A percentile compares a stretch with the other conserved stretches of the same genome.
These are phyloP conservation scores for Cryptococcus sp. DNA, from an alignment of 1,284 basidiomycete genomes.

Conservation along the genomic window DNA sequence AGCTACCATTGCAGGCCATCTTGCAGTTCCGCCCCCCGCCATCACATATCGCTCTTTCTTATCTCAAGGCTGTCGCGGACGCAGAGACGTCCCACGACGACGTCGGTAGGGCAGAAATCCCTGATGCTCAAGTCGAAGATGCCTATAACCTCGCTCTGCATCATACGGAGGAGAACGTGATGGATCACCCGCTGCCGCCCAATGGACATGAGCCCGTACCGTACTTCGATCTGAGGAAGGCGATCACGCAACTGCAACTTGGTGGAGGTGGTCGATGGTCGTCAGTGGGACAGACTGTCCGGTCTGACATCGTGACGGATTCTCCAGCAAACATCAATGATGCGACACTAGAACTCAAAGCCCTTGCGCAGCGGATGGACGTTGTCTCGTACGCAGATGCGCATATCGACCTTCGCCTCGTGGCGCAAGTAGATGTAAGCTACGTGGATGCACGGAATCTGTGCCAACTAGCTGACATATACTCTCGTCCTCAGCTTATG, in stretches of 20 bases:
- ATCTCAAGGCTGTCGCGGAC: constrained; percentile 66
- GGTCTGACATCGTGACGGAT: not conserved
- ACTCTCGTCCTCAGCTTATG: constrained; percentile 39
- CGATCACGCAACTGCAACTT: constrained; percentile 64
- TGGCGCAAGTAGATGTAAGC: constrained; percentile 58
- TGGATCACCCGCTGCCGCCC: constrained; percentile 53
- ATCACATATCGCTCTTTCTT: constrained; percentile 64
- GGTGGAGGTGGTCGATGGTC: constrained; percentile 20
- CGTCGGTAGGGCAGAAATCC: not conserved
- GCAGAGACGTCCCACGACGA: not conserved
- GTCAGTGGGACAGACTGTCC: too few relatives aligned
- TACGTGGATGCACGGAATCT: too few relatives aligned
- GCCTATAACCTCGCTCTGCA: constrained; percentile 5
- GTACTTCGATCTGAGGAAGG: constrained; percentile 62
- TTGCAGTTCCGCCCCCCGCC: constrained; percentile 68
- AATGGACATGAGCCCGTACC: constrained; percentile 51
- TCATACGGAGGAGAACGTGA: constrained; percentile 17
- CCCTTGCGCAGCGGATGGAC: constrained; percentile 24
- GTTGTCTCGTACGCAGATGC: constrained; percentile 59
- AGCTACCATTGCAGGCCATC: constrained; percentile 75
- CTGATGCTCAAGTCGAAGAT: constrained; percentile 9
- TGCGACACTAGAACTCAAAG: constrained; percentile 4
- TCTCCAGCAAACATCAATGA: not conserved
- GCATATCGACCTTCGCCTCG: constrained; percentile 54
- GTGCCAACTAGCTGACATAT: not conserved